Percentiles rank a stretch among this genome's conserved stretches.
Conservation (phyloP, 352 stramenopile genomes). For the Phytophthora sp. region DNA sequence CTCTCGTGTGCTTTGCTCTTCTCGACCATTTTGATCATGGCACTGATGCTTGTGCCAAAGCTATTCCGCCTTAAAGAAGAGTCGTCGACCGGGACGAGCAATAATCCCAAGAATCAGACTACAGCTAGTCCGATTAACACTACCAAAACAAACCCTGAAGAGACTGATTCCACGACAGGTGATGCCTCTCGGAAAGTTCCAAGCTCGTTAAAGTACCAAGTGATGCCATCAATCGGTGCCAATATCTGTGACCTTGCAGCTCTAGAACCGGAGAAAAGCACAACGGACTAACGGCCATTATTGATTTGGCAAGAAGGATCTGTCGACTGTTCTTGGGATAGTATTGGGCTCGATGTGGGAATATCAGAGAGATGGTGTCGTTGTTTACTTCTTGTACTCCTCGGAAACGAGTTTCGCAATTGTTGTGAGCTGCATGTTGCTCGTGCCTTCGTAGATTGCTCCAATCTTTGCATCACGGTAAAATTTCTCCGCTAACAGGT, state of each 20-base stretch:
- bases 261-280: neutral
- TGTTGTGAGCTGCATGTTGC: slow-evolving; percentile 96
- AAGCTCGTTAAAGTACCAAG: neutral
- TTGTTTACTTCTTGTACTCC: slow-evolving; percentile 86
- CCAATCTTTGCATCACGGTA: slow-evolving; percentile 98
- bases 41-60: slow-evolving; percentile 54
- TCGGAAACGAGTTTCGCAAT: slow-evolving; percentile 92
- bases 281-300: too few relatives aligned
- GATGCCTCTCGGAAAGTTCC: neutral
- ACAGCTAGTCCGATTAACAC: too few relatives aligned
- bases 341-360: too few relatives aligned
- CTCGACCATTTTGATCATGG: slow-evolving; percentile 46
- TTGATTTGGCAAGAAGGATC: too few relatives aligned
- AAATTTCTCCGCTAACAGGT: slow-evolving; percentile 96
- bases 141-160: too few relatives aligned
- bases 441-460: slow-evolving; percentile 98
- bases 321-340: too few relatives aligned
- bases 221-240: neutral
- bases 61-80: slow-evolving; percentile 44
- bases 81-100: too few relatives aligned
- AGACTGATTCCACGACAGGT: too few relatives aligned
- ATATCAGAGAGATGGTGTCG: too few relatives aligned
- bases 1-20: slow-evolving; percentile 35
- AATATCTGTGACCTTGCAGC: neutral
- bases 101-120: too few relatives aligned